These are phyloP conservation scores for Scedosporium aurantiacum DNA, from an alignment of 2,329 filamentous ascomycete species.

Conservation along the genomic window DNA sequence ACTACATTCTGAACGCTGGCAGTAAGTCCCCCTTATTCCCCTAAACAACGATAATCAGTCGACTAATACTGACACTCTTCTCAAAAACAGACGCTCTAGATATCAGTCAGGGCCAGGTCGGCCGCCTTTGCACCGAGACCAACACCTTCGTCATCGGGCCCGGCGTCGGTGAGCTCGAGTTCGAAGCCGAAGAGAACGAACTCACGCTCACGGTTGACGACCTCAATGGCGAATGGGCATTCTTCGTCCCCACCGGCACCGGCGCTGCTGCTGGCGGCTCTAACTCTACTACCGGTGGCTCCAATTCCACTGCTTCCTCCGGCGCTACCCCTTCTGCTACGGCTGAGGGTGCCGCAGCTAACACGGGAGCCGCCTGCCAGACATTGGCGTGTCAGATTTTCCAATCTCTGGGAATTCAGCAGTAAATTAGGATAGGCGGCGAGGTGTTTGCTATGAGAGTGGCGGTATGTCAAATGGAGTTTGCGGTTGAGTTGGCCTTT, in stretches of 20 bases:
- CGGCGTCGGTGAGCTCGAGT: conserved; percentile 26
- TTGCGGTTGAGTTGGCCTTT: too few species aligned
- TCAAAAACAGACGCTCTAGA: conserved; percentile 18
- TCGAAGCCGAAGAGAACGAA: conserved; percentile 30
- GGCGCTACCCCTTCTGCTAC: neutral
- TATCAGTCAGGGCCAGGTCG: conserved; percentile 24
- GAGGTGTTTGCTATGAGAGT: too few species aligned
- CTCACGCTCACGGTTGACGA: conserved; percentile 18
- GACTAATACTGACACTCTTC: neutral
- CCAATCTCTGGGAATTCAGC: too few species aligned
- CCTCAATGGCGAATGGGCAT: conserved; percentile 21
- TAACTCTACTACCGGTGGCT: neutral
- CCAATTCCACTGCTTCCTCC: neutral
- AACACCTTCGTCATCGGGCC: conserved; percentile 24
- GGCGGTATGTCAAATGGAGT: too few species aligned
- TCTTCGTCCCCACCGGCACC: conserved; percentile 20
- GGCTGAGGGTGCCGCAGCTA: neutral
- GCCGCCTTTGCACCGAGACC: conserved; percentile 22
- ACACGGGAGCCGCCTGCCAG: neutral
- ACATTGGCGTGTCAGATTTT: neutral
- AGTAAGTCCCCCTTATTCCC: conserved; percentile 16
- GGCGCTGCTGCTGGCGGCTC: conserved; percentile 10
- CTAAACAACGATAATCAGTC: neutral
- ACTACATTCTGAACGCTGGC: conserved; percentile 24
- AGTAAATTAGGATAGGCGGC: too few species aligned